Evolutionary conservation across 768 basidiomycete genomes (phyloP).

Genomic region (Tylopilus plumbeoviolaceoides): DNA sequence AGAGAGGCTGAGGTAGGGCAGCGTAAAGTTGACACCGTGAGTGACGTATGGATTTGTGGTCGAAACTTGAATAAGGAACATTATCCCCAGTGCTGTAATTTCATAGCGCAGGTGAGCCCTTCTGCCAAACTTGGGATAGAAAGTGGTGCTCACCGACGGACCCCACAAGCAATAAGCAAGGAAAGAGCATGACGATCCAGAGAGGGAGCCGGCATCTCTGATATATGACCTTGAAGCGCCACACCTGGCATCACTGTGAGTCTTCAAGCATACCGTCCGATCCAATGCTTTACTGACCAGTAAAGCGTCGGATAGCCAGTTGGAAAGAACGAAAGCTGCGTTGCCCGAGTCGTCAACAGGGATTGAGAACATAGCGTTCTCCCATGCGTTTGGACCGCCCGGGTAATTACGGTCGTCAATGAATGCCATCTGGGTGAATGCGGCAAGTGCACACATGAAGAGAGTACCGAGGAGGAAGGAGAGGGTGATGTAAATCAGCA

Average conservation of each 20-base stretch:
- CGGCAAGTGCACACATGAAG: conserved; percentile 13
- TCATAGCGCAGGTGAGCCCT: neutral
- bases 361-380: conserved; percentile 17
- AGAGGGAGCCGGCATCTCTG: conserved; percentile 1
- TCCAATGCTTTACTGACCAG: conserved; percentile 10
- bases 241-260: conserved; percentile 4
- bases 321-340: conserved; percentile 3
- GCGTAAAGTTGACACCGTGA: conserved; percentile 8
- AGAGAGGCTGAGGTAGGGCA: conserved; percentile 27
- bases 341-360: conserved; percentile 17
- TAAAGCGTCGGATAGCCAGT: conserved; percentile 17
- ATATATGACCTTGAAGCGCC: conserved; percentile 20
- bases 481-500: conserved; percentile 5
- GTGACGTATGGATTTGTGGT: conserved; percentile 11
- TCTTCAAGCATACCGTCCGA: neutral
- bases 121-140: neutral
- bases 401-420: conserved; percentile 31
- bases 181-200: conserved; percentile 10
- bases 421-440: conserved; percentile 27
- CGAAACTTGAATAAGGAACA: conserved; percentile 11
- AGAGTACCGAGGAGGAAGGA: conserved; percentile 12
- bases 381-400: conserved; percentile 28
- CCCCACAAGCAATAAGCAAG: conserved; percentile 6
- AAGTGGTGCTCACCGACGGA: conserved; percentile 3
- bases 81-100: conserved; percentile 3